A percentile compares a stretch with the other conserved stretches of the same genome.
These are phyloP conservation scores for Boletus mariae DNA, from an alignment of 1,284 basidiomycete species.

Conservation along the genomic window DNA sequence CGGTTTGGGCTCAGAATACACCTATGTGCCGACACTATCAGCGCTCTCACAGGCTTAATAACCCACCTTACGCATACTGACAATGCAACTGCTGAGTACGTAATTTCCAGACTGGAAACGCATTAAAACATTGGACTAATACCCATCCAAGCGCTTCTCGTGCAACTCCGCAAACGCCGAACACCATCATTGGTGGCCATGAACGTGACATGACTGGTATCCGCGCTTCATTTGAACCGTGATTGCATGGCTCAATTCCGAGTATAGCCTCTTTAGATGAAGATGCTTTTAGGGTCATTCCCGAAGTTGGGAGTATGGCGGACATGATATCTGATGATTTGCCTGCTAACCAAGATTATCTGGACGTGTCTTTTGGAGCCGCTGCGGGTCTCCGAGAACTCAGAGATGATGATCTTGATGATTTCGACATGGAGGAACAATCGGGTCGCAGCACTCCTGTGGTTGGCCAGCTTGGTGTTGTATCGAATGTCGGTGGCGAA, in stretches of 20 bases:
- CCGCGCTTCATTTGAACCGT: not conserved
- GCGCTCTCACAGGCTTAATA: constrained; percentile 50
- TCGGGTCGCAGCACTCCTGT: constrained; percentile 22
- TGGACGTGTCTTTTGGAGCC: constrained; percentile 78
- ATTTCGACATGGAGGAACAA: constrained; percentile 51
- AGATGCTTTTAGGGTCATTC: constrained; percentile 70
- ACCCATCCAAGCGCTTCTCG: constrained; percentile 10
- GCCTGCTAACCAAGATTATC: constrained; percentile 83
- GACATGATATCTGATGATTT: constrained; percentile 93
- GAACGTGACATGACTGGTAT: constrained; percentile 35
- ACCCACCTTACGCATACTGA: constrained; percentile 42
- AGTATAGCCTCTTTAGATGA: constrained; percentile 76
- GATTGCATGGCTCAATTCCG: constrained; percentile 6
- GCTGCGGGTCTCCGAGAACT: constrained; percentile 73
- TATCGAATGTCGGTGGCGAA: constrained; percentile 75
- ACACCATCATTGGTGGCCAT: constrained; percentile 6
- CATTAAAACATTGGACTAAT: constrained; percentile 1
- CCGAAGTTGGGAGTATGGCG: constrained; percentile 71
- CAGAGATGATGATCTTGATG: constrained; percentile 66
- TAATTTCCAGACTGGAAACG: not conserved
- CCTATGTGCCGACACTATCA: constrained; percentile 67
- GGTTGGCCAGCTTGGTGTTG: constrained; percentile 40
- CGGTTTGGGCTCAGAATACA: constrained; percentile 50
- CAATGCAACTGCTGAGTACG: constrained; percentile 40
- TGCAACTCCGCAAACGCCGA: constrained; percentile 6